Evolutionary conservation across 495 filamentous ascomycete genomes (phyloP).

Genomic region (Penicillium taxi): DNA sequence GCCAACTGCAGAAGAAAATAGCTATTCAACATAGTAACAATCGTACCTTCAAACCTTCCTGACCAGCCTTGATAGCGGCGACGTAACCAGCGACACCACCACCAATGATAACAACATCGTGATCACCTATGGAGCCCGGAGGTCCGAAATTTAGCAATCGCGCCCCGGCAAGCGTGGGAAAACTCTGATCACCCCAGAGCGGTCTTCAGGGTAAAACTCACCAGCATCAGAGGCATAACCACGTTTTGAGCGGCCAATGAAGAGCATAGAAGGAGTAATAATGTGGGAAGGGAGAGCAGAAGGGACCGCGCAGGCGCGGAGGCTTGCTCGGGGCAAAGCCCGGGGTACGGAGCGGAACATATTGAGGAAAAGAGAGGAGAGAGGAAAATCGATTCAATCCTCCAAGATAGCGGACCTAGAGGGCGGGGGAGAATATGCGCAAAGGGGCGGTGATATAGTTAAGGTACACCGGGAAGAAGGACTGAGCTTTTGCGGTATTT

Average conservation of each 20-base stretch:
- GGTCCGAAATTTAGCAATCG: constrained; percentile 20
- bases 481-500: constrained; percentile 26
- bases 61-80: constrained; percentile 96
- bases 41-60: constrained; percentile 90
- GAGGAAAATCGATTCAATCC: constrained; percentile 20
- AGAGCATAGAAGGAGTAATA: constrained; percentile 47
- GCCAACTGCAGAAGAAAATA: neutral
- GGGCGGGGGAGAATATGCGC: constrained; percentile 19
- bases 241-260: constrained; percentile 54
- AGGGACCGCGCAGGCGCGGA: constrained; percentile 40
- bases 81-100: constrained; percentile 98
- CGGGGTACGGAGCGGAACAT: constrained; percentile 72
- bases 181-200: neutral
- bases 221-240: constrained; percentile 76
- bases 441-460: constrained; percentile 14
- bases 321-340: constrained; percentile 56
- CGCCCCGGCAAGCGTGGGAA: constrained; percentile 14
- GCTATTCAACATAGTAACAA: neutral
- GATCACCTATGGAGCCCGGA: constrained; percentile 57
- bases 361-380: constrained; percentile 24
- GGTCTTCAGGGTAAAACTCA: constrained; percentile 31
- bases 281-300: constrained; percentile 44
- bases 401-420: constrained; percentile 21
- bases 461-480: constrained; percentile 27
- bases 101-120: constrained; percentile 90